Conservation (phyloP, 2,329 filamentous ascomycete genomes). For the Alternaria ventricosa region DNA sequence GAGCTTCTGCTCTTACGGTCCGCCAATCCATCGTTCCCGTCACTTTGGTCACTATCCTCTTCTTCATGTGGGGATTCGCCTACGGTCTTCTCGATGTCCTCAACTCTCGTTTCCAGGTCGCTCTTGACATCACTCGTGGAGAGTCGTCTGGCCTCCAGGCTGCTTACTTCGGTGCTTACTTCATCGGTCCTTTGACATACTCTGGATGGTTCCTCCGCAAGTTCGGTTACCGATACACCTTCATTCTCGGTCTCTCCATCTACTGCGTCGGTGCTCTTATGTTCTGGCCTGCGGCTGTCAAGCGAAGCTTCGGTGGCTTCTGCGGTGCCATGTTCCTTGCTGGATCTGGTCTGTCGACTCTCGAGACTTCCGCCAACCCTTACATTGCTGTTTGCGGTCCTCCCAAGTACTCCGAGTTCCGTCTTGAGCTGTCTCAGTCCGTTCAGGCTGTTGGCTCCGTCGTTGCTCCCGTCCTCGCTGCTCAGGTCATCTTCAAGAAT, state of each 20-base stretch:
- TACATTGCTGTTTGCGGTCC: constrained; percentile 67
- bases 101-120: constrained; percentile 53
- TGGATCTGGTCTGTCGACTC: constrained; percentile 73
- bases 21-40: constrained; percentile 58
- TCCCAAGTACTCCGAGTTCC: constrained; percentile 74
- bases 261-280: constrained; percentile 76
- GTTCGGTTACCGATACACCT: constrained; percentile 80
- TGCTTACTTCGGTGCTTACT: constrained; percentile 68
- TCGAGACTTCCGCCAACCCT: constrained; percentile 80
- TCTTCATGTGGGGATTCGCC: constrained; percentile 61
- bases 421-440: constrained; percentile 78
- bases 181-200: constrained; percentile 60
- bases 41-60: constrained; percentile 54
- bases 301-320: constrained; percentile 76
- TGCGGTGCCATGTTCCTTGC: constrained; percentile 75
- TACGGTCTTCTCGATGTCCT: constrained; percentile 55
- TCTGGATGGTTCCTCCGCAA: constrained; percentile 69
- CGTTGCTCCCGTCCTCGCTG: constrained; percentile 74
- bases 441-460: constrained; percentile 80
- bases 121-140: constrained; percentile 55
- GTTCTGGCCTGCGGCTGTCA: constrained; percentile 82
- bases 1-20: constrained; percentile 50
- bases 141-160: constrained; percentile 68
- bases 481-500: constrained; percentile 73
- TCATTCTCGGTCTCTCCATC: constrained; percentile 74